These are phyloP conservation scores for Phylloporus gajari DNA, from an alignment of 1,284 basidiomycete species.

Conservation along the genomic window DNA sequence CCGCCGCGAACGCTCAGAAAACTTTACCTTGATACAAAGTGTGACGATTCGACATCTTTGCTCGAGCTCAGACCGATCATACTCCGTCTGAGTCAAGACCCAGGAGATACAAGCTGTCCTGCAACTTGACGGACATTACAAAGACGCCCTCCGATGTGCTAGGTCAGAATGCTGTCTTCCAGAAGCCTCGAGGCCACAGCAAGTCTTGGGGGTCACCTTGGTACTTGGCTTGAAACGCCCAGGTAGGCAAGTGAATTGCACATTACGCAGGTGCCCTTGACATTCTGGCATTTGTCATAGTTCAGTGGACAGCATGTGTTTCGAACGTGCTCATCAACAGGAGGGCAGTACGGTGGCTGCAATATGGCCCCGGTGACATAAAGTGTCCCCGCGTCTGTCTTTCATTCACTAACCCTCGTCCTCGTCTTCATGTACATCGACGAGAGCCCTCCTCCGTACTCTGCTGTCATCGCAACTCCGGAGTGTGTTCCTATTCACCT, in stretches of 20 bases:
- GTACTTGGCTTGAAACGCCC: not conserved
- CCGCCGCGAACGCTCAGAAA: too few species aligned
- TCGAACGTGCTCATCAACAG: conserved; percentile 6
- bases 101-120: too few species aligned
- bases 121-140: conserved; percentile 3
- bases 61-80: too few species aligned
- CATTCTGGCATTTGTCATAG: not conserved
- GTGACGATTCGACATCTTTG: too few species aligned
- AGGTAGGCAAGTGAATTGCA: not conserved
- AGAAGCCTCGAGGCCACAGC: conserved; percentile 18
- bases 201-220: too few species aligned
- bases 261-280: conserved; percentile 12
- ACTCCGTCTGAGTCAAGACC: too few species aligned
- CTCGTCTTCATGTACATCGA: conserved; percentile 11
- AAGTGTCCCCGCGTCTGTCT: not conserved
- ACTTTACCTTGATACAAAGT: too few species aligned
- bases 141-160: not conserved
- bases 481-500: conserved; percentile 14
- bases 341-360: conserved; percentile 5
- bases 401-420: not conserved
- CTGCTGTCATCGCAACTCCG: conserved; percentile 3
- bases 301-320: not conserved
- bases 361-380: conserved; percentile 7
- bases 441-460: conserved; percentile 33
- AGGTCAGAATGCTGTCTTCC: not conserved